Percentiles rank a stretch among this genome's conserved stretches.
These are phyloP conservation scores for Diaporthe sp. DNA, from an alignment of 2,329 filamentous ascomycete genomes.

Conservation along the genomic window DNA sequence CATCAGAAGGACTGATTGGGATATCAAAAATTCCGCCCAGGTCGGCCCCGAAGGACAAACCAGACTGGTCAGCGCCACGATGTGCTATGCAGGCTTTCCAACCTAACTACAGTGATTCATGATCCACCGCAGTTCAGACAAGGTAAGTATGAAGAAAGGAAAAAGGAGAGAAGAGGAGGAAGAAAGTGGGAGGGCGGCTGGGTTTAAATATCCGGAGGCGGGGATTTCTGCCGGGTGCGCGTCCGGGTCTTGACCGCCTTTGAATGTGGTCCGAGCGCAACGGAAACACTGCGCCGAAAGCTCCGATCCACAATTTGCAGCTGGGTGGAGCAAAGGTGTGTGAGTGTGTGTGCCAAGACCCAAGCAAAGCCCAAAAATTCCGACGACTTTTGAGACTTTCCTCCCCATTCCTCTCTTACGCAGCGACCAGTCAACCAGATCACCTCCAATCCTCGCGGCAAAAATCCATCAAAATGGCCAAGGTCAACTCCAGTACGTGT, in stretches of 20 bases:
- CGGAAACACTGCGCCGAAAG: constrained; percentile 33
- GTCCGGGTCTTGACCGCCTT: constrained; percentile 14
- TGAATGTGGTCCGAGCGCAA: background rate
- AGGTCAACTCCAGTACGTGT: constrained; percentile 65
- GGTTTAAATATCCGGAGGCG: constrained; percentile 9
- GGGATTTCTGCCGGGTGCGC: background rate
- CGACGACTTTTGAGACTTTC: background rate
- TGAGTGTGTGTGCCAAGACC: background rate
- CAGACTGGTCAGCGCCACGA: constrained; percentile 59
- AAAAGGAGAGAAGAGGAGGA: constrained; percentile 44
- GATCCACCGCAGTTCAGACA: constrained; percentile 51
- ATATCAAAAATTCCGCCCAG: constrained; percentile 62
- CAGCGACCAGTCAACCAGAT: constrained; percentile 32
- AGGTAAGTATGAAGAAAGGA: constrained; percentile 62
- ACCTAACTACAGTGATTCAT: constrained; percentile 53
- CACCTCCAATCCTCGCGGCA: constrained; percentile 36
- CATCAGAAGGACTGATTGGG: constrained; percentile 32
- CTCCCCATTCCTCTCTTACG: constrained; percentile 24
- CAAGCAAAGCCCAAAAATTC: constrained; percentile 6
- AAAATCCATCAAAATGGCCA: constrained; percentile 70
- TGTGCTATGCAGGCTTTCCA: constrained; percentile 64
- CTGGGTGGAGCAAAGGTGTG: background rate
- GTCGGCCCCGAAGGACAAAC: constrained; percentile 64
- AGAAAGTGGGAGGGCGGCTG: constrained; percentile 29
- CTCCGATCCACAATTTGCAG: constrained; percentile 33